phyloP scores from a whole-genome alignment of 2,329 filamentous ascomycete species.

The Chaetoscypha palmicola region DNA sequence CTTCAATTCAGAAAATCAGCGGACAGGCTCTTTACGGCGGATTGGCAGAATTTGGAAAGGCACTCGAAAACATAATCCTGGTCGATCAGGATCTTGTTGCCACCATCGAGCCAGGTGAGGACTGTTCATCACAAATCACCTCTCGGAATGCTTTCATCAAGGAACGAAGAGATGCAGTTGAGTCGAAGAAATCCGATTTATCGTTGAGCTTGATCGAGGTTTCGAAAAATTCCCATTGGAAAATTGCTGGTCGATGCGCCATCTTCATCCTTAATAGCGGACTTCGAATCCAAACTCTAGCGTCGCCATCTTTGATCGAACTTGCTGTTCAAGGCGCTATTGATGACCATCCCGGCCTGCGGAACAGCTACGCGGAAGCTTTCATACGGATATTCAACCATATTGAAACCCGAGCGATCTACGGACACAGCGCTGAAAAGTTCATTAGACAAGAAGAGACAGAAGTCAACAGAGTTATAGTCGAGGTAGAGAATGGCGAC shows the following conservation, averaged over 20 bases:
- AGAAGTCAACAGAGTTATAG: constrained; percentile 67
- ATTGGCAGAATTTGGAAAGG: constrained; percentile 84
- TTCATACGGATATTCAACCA: constrained; percentile 73
- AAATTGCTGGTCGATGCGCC: constrained; percentile 82
- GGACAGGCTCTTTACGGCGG: constrained; percentile 69
- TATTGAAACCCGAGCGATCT: constrained; percentile 78
- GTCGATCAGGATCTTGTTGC: constrained; percentile 65
- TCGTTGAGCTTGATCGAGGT: constrained; percentile 74
- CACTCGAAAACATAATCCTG: constrained; percentile 79
- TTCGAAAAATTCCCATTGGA: constrained; percentile 84
- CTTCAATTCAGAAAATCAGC: constrained; percentile 86
- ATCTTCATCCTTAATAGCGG: constrained; percentile 88
- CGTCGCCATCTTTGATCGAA: constrained; percentile 73
- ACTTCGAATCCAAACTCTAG: constrained; percentile 83
- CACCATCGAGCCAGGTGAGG: constrained; percentile 60
- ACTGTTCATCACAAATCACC: constrained; percentile 50
- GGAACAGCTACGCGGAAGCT: constrained; percentile 73
- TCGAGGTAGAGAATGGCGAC: constrained; percentile 68
- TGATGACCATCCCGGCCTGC: constrained; percentile 81
- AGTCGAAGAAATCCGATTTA: constrained; percentile 73
- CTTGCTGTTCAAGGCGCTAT: constrained; percentile 77
- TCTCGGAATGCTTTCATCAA: constrained; percentile 68
- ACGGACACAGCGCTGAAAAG: constrained; percentile 79
- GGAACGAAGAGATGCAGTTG: constrained; percentile 68
- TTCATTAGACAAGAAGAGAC: constrained; percentile 76